Percentiles rank a stretch among this genome's conserved stretches.
Evolutionary conservation across 1,284 basidiomycete species (phyloP).

Genomic region (Malassezia japonica): DNA sequence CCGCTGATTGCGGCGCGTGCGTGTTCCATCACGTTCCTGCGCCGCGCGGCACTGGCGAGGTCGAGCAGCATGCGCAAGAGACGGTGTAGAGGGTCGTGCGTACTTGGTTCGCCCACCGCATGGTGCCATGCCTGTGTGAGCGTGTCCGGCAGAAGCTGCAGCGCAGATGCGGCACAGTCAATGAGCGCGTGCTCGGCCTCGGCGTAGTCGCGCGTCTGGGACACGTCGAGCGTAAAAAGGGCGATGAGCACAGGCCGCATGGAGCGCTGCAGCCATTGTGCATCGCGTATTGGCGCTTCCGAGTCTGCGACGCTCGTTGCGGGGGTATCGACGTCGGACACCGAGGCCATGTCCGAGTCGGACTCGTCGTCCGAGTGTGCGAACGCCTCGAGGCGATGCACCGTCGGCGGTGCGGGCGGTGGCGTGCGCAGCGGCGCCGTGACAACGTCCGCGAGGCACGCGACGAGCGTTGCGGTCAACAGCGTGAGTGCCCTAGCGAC

Average conservation of each 20-base stretch:
- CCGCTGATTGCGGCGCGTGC: background rate
- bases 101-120: background rate
- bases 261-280: conserved; percentile 9
- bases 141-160: background rate
- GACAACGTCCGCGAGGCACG: conserved; percentile 8
- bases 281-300: background rate
- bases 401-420: background rate
- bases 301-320: conserved; percentile 1
- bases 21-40: background rate
- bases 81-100: background rate
- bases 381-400: conserved; percentile 13
- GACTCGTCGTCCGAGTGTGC: background rate
- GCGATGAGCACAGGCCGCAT: conserved; percentile 8
- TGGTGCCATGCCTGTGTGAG: conserved; percentile 1
- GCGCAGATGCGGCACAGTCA: background rate
- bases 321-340: background rate
- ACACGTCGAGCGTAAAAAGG: background rate
- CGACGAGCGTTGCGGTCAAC: conserved; percentile 3
- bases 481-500: background rate
- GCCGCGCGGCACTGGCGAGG: background rate
- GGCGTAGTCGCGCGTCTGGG: background rate
- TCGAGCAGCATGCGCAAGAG: conserved; percentile 9
- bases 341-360: background rate
- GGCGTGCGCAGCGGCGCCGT: background rate
- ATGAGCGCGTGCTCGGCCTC: conserved; percentile 6